phyloP scores from a whole-genome alignment of 2,329 filamentous ascomycete species.

The Parastagonospora avenae region DNA sequence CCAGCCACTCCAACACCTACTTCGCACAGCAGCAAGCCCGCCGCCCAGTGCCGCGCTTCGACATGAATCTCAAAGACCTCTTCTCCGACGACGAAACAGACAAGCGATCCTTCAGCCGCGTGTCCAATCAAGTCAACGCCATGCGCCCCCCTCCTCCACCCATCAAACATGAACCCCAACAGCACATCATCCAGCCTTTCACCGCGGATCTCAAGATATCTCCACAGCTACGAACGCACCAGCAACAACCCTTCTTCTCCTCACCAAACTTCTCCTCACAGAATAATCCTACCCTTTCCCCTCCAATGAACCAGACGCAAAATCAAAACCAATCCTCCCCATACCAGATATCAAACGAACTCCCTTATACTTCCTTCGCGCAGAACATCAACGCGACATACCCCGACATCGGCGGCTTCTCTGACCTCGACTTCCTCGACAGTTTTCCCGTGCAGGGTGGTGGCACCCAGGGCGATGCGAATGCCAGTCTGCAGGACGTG shows the following conservation, averaged over 20 bases:
- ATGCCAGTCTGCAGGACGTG: constrained; percentile 58
- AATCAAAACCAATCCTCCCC: constrained; percentile 20
- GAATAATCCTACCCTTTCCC: constrained; percentile 21
- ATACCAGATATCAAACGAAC: constrained; percentile 36
- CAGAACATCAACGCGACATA: constrained; percentile 34
- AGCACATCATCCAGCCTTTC: constrained; percentile 27
- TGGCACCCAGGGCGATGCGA: constrained; percentile 44
- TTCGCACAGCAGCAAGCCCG: constrained; percentile 30
- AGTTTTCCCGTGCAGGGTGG: constrained; percentile 49
- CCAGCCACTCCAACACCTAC: constrained; percentile 19
- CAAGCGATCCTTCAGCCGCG: constrained; percentile 44
- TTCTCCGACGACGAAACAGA: constrained; percentile 49
- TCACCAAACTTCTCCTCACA: constrained; percentile 4
- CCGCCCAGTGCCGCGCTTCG: constrained; percentile 61
- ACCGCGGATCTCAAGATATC: constrained; percentile 39
- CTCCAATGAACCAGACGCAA: constrained; percentile 25
- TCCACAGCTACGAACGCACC: constrained; percentile 40
- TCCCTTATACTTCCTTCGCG: constrained; percentile 37
- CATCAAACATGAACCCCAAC: constrained; percentile 28
- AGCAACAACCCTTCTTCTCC: constrained; percentile 8
- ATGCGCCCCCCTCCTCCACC: constrained; percentile 39
- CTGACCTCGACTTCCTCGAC: constrained; percentile 62
- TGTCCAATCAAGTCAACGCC: constrained; percentile 43
- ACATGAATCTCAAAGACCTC: constrained; percentile 51
- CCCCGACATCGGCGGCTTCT: constrained; percentile 45